Percentiles rank a stretch among this genome's conserved stretches.
Conservation (phyloP, 176 grass and related monocot genomes). For the Triticum timopheevii region DNA sequence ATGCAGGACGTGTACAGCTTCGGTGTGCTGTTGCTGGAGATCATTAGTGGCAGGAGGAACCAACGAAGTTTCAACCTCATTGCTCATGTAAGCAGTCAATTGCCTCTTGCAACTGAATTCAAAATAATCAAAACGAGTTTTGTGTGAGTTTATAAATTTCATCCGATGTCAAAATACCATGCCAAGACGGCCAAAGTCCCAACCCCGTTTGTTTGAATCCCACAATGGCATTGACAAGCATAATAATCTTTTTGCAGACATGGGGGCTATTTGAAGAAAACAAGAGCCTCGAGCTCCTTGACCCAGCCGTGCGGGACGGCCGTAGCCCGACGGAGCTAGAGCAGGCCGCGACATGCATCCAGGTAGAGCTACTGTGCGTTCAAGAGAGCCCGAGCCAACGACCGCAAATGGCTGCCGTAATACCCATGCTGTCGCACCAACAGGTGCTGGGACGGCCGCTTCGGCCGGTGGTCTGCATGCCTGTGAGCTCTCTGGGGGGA, state of each 20-base stretch:
- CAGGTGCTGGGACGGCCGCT: background rate
- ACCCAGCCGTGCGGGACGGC: background rate
- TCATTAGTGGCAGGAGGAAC: constrained; percentile 22
- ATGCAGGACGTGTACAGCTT: constrained; percentile 82
- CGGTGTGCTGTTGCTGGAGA: constrained; percentile 70
- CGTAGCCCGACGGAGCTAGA: background rate
- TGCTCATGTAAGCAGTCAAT: too few relatives aligned
- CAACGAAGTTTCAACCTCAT: too few relatives aligned
- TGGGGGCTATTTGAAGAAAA: constrained; percentile 20
- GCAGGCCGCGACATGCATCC: constrained; percentile 32
- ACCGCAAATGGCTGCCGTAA: constrained; percentile 23
- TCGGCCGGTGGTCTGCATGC: constrained; percentile 29
- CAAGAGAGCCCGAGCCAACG: constrained; percentile 38
- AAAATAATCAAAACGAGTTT: background rate
- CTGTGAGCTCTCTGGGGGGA: background rate
- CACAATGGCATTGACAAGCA: background rate
- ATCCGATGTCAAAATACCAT: background rate
- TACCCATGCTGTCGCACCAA: constrained; percentile 30
- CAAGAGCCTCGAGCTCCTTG: background rate
- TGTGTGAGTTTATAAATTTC: background rate
- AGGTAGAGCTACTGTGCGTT: constrained; percentile 41
- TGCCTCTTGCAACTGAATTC: background rate
- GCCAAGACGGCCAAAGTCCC: too few relatives aligned
- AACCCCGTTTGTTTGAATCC: too few relatives aligned
- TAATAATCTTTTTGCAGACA: background rate